Evolutionary conservation across 768 basidiomycete species (phyloP), one percentile per base, ranked within the genome.

Genomic region (Mycena metata): DNA sequence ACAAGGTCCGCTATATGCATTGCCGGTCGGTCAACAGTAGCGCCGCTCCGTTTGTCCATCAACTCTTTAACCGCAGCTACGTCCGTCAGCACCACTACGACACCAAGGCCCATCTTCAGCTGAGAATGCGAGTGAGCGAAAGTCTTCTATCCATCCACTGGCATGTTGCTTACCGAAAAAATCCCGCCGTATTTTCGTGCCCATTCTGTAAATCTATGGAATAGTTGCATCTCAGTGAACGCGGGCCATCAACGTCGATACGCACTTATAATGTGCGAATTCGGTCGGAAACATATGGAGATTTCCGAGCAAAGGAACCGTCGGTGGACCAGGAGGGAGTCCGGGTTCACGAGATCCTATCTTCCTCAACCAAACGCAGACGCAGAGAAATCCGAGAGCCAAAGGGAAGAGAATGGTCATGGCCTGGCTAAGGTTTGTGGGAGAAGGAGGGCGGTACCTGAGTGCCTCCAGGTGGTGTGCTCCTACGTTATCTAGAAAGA

Each of bases 181-280:
- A 79, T 69, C 2, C 75, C 76, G 9, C 78, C 78, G 47, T 78
- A 77, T 46, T 45, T 50, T 23, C 67, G 62, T 3, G 78, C 76
- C 78, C 77, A 78, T 67, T 76, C 74, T 3, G 76, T 76, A 33
- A 79, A 73, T 46, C 75, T 79, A 24, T 17, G 3, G n/a, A 26
- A 30, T 39, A 24, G 17, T 2, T 30, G 11, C 3, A 11, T 58
- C 11, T 39, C 39, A 23, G 6, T 11, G n/a, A 15, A 39, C 5
- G n/a, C 26, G 36, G 36, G n/a, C 10, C n/a, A 39, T 23, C 45
- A 12, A 51, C 17, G n/a, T n/a, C n/a, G 11, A 30, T n/a, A 66
- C 42, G 0, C 33, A 68, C 72, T 70, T 60, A 42, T 56, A 54
- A 33, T 70, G 69, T 26, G 69, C 54, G 33, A 49, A 67, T 50